Conservation (phyloP, 2,329 filamentous ascomycete species). For the Penicillium polonicum region DNA sequence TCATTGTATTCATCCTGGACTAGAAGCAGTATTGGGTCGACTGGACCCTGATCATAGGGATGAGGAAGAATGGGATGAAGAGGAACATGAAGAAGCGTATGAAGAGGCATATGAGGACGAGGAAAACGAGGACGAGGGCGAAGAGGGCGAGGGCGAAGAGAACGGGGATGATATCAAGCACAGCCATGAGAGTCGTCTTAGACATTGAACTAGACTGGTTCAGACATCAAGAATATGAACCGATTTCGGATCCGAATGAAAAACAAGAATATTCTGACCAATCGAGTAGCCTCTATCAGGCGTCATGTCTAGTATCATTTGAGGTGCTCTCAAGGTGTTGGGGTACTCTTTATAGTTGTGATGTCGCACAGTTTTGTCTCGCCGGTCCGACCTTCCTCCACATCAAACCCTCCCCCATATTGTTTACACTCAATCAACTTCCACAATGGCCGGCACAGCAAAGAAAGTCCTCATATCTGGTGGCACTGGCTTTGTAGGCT, state of each 20-base stretch:
- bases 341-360: background rate
- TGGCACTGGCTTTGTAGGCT: slow-evolving; percentile 43
- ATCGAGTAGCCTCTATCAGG: background rate
- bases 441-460: slow-evolving; percentile 17
- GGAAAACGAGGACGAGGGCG: background rate
- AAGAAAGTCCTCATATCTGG: slow-evolving; percentile 39
- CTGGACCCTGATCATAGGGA: background rate
- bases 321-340: background rate
- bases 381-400: background rate
- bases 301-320: background rate
- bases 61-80: background rate
- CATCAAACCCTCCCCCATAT: background rate
- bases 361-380: background rate
- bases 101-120: too few relatives aligned
- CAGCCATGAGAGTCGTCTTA: background rate
- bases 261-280: background rate
- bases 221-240: background rate
- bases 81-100: background rate
- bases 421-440: background rate
- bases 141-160: background rate
- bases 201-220: background rate
- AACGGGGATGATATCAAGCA: background rate
- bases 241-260: background rate
- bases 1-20: slow-evolving; percentile 2
- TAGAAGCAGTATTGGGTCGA: background rate